Base-by-base conservation (phyloP, 2,329 filamentous ascomycete species). In the Thielaviopsis musarum region DNA sequence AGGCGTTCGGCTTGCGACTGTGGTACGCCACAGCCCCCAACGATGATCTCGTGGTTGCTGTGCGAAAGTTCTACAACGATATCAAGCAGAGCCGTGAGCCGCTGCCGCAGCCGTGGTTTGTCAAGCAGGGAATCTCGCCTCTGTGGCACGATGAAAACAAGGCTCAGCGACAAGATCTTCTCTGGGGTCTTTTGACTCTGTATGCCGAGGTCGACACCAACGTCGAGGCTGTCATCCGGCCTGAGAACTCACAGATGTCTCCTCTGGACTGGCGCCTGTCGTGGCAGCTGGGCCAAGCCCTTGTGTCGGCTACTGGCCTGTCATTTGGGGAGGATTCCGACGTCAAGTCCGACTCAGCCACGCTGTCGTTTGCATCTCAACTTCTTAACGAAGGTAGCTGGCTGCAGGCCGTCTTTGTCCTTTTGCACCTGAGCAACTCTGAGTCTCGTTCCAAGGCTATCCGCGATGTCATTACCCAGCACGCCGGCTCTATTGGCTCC, bases 1-100 rank as follows among this genome's bases (percentile, higher is more conserved):
- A 95, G 67, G 85, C 91, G 0, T 95, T 98, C 70, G 91, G 88
- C 12, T 77, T 98, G 56, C 83, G 91, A 52, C 76, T 98, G 1
- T 97, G 90, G 87, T 98, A 95, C 69, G 84, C 84, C 52, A 87
- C 83, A 49, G 77, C 80, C 2, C 75, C 80, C 38, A 77, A 83
- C 48, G 85, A 90, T 52, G 78, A 82, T 41, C 77, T 96, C 52
- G 81, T 84, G 56, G 74, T 77, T 53, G 91, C 91, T 2, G 84
- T 98, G 4, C 71, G 76, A 52, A 78, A 79, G 28, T 98, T 90
- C 70, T 76, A 82, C 62, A 75, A 83, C 59, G 90, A 95, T 65
- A 75, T 97, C 53, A 73, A 77, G 28, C 79, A 85, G 62, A 84
- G 84, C 52, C 77, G 77, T 54, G 90, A 95, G 68, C 80, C 85